Conservation (phyloP, 2,329 filamentous ascomycete species). For the Fusarium virguliforme region DNA sequence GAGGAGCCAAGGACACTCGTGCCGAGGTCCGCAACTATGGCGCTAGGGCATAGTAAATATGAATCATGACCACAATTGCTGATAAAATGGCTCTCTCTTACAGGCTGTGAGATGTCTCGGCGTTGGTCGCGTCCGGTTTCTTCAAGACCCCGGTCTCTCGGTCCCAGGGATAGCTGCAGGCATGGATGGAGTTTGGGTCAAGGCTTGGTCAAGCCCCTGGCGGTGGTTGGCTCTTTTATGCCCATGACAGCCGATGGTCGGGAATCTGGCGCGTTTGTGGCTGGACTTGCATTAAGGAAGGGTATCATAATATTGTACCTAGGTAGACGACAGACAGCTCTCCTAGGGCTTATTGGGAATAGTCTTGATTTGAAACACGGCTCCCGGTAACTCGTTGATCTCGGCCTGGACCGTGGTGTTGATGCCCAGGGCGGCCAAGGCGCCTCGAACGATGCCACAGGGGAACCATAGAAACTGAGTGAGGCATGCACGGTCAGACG, state of each 20-base stretch:
- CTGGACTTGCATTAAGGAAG: conserved; percentile 42
- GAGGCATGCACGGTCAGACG: conserved; percentile 27
- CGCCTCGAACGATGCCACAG: conserved; percentile 91
- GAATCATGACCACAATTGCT: conserved; percentile 56
- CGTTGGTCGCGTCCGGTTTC: conserved; percentile 41
- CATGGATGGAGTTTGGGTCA: conserved; percentile 47
- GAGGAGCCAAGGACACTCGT: conserved; percentile 51
- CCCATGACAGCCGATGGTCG: conserved; percentile 35
- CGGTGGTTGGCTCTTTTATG: conserved; percentile 44
- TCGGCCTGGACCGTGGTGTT: conserved; percentile 93
- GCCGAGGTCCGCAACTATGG: conserved; percentile 54
- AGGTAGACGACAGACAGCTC: conserved; percentile 31
- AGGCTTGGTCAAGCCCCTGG: conserved; percentile 33
- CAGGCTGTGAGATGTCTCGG: conserved; percentile 57
- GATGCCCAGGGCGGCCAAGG: conserved; percentile 92
- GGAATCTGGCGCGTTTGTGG: conserved; percentile 38
- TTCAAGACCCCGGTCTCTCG: conserved; percentile 30
- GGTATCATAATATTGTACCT: conserved; percentile 49
- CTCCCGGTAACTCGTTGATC: conserved; percentile 86
- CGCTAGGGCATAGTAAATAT: conserved; percentile 57
- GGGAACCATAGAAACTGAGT: conserved; percentile 95
- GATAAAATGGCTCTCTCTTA: conserved; percentile 55
- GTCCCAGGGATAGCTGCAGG: conserved; percentile 42
- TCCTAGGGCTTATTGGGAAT: conserved; percentile 71
- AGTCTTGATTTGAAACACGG: conserved; percentile 97